Conservation (phyloP, 2,329 filamentous ascomycete genomes). For the Colletotrichum cuscutae region DNA sequence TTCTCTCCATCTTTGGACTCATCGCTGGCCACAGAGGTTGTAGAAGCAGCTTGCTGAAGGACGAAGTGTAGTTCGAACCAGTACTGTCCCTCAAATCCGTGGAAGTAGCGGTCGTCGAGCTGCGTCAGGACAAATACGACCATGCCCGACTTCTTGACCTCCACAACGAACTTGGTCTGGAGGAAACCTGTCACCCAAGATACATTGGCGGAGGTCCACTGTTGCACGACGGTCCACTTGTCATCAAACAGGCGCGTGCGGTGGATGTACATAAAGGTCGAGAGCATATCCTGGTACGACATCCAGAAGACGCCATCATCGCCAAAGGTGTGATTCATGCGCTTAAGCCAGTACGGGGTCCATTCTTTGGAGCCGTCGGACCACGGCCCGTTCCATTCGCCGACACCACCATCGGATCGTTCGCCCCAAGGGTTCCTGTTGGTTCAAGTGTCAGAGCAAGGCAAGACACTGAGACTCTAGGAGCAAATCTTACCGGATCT, state of each 20-base stretch:
- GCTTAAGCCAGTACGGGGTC: constrained; percentile 81
- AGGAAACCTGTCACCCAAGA: constrained; percentile 58
- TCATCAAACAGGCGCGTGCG: constrained; percentile 67
- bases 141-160: constrained; percentile 51
- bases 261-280: constrained; percentile 67
- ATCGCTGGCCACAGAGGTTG: not conserved
- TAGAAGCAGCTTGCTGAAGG: constrained; percentile 45
- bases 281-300: constrained; percentile 67
- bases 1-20: not conserved
- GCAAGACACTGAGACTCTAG: not conserved
- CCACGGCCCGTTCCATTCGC: constrained; percentile 79
- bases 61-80: constrained; percentile 54
- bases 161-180: constrained; percentile 55
- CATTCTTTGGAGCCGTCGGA: constrained; percentile 84
- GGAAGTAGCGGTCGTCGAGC: constrained; percentile 58
- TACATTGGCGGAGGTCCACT: constrained; percentile 55
- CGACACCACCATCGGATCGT: constrained; percentile 49
- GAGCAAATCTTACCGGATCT: constrained; percentile 51
- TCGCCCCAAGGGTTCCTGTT: constrained; percentile 77
- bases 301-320: constrained; percentile 78
- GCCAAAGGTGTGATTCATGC: constrained; percentile 78
- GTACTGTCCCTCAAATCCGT: constrained; percentile 57
- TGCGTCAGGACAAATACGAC: constrained; percentile 57
- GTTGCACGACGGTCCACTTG: constrained; percentile 55
- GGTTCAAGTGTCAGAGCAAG: not conserved